Evolutionary conservation across 2,329 filamentous ascomycete genomes (phyloP).

Genomic region (Cercospora sp.): DNA sequence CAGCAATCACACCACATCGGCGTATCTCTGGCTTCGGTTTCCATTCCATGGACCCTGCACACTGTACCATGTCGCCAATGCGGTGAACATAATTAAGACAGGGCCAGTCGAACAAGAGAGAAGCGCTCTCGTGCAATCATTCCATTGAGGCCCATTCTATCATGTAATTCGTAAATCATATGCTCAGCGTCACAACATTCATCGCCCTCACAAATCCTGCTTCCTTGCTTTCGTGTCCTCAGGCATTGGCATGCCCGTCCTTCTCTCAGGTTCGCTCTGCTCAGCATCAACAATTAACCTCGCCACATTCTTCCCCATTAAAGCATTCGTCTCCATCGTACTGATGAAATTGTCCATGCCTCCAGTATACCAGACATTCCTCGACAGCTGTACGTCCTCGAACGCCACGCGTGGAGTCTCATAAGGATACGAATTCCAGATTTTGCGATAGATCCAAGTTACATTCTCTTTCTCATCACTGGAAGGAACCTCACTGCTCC

Average conservation of each 20-base stretch:
- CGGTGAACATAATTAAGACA: background rate
- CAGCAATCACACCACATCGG: background rate
- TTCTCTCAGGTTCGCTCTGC: background rate
- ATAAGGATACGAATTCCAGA: slow-evolving; percentile 84
- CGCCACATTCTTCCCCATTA: slow-evolving; percentile 88
- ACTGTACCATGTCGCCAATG: background rate
- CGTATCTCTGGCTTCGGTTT: background rate
- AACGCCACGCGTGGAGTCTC: slow-evolving; percentile 84
- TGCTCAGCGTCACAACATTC: background rate
- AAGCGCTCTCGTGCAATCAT: background rate
- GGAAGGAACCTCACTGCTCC: slow-evolving; percentile 17
- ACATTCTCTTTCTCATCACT: slow-evolving; percentile 50
- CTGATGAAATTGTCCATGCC: slow-evolving; percentile 91
- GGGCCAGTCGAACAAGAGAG: no score
- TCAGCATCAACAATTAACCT: slow-evolving; percentile 61
- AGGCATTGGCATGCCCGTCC: background rate
- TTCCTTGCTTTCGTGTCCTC: background rate
- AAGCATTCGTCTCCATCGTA: slow-evolving; percentile 92
- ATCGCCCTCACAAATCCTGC: background rate
- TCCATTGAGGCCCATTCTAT: background rate
- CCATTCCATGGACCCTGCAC: background rate
- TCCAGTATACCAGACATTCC: slow-evolving; percentile 65
- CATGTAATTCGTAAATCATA: background rate
- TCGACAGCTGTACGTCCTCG: slow-evolving; percentile 70
- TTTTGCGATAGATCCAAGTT: slow-evolving; percentile 74